Evolutionary conservation across 805 yeast species (phyloP).

Genomic region (Kodamaea kakaduensis): DNA sequence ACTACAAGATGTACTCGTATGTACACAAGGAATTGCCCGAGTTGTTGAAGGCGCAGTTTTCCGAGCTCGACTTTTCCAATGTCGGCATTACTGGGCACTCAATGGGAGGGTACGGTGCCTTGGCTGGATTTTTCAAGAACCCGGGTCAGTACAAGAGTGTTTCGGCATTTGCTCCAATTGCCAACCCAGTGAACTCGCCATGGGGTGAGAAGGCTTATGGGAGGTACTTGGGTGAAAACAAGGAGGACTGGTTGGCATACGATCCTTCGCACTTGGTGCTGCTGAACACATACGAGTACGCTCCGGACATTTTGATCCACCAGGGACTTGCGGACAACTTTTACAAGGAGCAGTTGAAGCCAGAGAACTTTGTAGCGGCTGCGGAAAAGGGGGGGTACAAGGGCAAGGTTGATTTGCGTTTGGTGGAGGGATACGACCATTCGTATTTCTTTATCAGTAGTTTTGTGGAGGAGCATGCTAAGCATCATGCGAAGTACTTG

Average conservation of each 20-base stretch:
- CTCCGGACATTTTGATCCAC: conserved; percentile 69
- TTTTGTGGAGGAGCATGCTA: conserved; percentile 79
- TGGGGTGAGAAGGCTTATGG: conserved; percentile 89
- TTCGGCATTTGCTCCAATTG: conserved; percentile 87
- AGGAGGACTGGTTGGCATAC: conserved; percentile 63
- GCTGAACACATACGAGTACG: conserved; percentile 43
- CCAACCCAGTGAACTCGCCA: conserved; percentile 68
- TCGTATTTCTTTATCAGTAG: conserved; percentile 81
- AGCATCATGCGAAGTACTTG: conserved; percentile 74
- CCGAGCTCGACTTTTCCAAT: conserved; percentile 57
- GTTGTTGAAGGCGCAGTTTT: conserved; percentile 39
- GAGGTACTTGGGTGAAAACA: conserved; percentile 67
- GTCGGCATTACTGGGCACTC: conserved; percentile 92
- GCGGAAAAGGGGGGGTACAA: conserved; percentile 55
- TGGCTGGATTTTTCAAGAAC: conserved; percentile 60
- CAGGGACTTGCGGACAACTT: conserved; percentile 80
- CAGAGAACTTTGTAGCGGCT: conserved; percentile 65
- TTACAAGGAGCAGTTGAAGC: conserved; percentile 63
- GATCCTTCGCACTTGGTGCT: conserved; percentile 81
- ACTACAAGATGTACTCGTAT: conserved; percentile 86
- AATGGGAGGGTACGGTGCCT: conserved; percentile 97
- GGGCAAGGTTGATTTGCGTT: conserved; percentile 53
- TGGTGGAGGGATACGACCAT: conserved; percentile 86
- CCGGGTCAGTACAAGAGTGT: conserved; percentile 74
- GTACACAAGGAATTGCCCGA: conserved; percentile 69